These are phyloP conservation scores for Murraya paniculata DNA, from an alignment of 345 rosid species.

Conservation along the genomic window DNA sequence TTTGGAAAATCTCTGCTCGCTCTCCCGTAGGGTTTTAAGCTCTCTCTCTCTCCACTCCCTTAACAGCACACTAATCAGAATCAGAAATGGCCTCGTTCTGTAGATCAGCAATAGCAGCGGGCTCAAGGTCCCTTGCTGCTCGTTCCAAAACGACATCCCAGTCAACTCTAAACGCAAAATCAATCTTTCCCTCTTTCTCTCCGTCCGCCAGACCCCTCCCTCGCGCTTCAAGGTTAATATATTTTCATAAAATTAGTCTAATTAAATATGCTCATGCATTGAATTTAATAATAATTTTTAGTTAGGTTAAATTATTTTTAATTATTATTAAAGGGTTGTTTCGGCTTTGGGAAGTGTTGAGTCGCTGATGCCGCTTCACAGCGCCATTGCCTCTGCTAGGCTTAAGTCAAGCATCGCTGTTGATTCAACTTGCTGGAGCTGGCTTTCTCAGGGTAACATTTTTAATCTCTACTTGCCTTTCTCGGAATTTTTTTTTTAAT, in stretches of 20 bases:
- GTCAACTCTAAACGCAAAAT: slow-evolving; percentile 19
- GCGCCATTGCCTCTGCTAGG: slow-evolving; percentile 78
- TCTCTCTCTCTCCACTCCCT: background rate
- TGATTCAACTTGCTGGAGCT: slow-evolving; percentile 90
- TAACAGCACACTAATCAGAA: background rate
- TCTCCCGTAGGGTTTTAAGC: slow-evolving; percentile 32
- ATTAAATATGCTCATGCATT: background rate
- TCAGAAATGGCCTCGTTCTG: slow-evolving; percentile 41
- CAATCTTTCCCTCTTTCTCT: slow-evolving; percentile 31
- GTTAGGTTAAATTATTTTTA: background rate
- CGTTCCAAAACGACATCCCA: slow-evolving; percentile 30
- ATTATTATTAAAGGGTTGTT: slow-evolving; percentile 39
- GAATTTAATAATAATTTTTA: background rate
- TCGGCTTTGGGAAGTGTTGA: slow-evolving; percentile 66
- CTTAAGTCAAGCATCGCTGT: slow-evolving; percentile 75
- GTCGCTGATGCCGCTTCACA: slow-evolving; percentile 80
- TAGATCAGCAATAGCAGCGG: slow-evolving; percentile 34
- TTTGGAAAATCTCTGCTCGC: background rate
- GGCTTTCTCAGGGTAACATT: slow-evolving; percentile 70
- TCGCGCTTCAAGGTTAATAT: slow-evolving; percentile 47
- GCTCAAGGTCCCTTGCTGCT: slow-evolving; percentile 37
- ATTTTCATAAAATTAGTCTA: background rate
- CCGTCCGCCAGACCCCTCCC: slow-evolving; percentile 34
- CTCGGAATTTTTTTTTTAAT: background rate
- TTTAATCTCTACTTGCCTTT: background rate